Evolutionary conservation across 768 basidiomycete genomes (phyloP).

Genomic region (Kwoniella sp.): DNA sequence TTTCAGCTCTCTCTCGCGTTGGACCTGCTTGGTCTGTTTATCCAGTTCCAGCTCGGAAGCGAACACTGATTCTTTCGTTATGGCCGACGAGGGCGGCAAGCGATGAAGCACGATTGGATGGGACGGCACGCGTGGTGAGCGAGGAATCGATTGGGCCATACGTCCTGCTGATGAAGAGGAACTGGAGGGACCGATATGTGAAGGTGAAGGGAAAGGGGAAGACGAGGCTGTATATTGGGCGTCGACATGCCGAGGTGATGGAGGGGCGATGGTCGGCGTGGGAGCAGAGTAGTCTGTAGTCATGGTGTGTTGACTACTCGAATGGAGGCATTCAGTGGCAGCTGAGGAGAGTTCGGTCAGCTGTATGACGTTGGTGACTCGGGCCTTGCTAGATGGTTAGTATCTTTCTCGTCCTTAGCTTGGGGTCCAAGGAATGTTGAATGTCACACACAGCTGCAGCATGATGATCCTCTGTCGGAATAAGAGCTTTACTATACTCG

Average conservation of each 20-base stretch:
- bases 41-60: slow-evolving; percentile 48
- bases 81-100: slow-evolving; percentile 32
- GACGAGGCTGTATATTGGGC: not conserved
- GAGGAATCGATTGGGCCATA: not conserved
- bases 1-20: slow-evolving; percentile 42
- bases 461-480: too few relatives aligned
- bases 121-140: slow-evolving; percentile 30
- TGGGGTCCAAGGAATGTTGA: too few relatives aligned
- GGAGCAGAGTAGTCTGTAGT: slow-evolving; percentile 4
- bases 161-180: not conserved
- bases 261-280: slow-evolving; percentile 6
- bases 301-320: not conserved
- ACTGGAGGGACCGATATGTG: not conserved
- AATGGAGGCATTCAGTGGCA: too few relatives aligned
- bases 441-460: too few relatives aligned
- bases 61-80: slow-evolving; percentile 35
- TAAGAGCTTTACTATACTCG: too few relatives aligned
- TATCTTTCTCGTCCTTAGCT: too few relatives aligned
- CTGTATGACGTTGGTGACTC: too few relatives aligned
- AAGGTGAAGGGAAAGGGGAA: not conserved
- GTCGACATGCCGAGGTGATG: slow-evolving; percentile 2
- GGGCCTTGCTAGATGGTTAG: too few relatives aligned
- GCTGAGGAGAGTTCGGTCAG: too few relatives aligned
- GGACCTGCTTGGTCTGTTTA: slow-evolving; percentile 35
- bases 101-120: slow-evolving; percentile 46